A percentile compares a stretch with the other conserved stretches of the same genome.
Conservation (phyloP, 106 monocot species). For the Ottelia alismoides region DNA sequence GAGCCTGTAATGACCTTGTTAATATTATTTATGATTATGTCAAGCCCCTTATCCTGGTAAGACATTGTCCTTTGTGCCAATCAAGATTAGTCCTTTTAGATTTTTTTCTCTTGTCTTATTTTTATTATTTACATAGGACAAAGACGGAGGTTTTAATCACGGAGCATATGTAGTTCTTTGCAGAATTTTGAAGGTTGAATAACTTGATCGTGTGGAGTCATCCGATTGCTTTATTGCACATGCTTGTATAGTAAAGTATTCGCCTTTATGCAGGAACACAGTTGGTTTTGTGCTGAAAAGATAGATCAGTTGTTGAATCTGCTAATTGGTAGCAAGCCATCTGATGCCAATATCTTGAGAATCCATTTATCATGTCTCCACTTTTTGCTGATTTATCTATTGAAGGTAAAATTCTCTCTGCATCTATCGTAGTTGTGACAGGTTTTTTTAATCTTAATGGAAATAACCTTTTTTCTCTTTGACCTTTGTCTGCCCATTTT, state of each 20-base stretch:
- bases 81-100: neutral
- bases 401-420: slow-evolving; percentile 57
- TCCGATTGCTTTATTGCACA: no score
- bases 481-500: no score
- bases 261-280: slow-evolving; percentile 42
- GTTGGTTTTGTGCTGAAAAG: slow-evolving; percentile 37
- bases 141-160: slow-evolving; percentile 19
- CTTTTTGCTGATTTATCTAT: slow-evolving; percentile 52
- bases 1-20: slow-evolving; percentile 52
- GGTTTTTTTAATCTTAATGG: neutral
- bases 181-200: slow-evolving; percentile 61
- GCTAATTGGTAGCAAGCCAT: slow-evolving; percentile 31
- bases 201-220: no score
- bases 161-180: slow-evolving; percentile 50
- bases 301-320: slow-evolving; percentile 60
- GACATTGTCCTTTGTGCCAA: neutral
- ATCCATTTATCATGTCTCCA: slow-evolving; percentile 59
- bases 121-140: slow-evolving; percentile 20
- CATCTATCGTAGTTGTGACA: no score
- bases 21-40: slow-evolving; percentile 49
- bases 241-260: no score
- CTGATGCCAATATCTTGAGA: slow-evolving; percentile 26
- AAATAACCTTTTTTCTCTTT: no score
- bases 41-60: slow-evolving; percentile 55
- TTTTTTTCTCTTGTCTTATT: neutral